Base-by-base conservation (phyloP, 768 basidiomycete species). In the Hericium coralloides region DNA sequence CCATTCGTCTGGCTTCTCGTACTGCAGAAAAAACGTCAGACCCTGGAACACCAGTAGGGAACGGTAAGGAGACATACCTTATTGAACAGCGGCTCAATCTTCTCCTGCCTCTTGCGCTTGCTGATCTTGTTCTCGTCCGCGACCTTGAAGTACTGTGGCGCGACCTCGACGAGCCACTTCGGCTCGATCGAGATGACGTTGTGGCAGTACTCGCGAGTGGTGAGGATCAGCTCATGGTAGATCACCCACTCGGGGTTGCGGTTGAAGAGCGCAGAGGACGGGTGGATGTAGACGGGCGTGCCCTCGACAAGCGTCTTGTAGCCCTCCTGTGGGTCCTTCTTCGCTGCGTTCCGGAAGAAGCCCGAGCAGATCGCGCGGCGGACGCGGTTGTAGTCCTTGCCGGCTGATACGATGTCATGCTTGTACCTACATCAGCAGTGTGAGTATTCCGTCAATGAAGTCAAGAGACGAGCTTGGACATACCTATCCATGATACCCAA, bases 201-300 rank as follows among this genome's bases (percentile, higher is more conserved):
- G 65, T 91, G 87, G 69, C 87, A 91, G 67, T 91, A 97, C 72
- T 93, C 91, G 65, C 94, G 83, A n/a, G 97, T 97, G 12, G 97
- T 98, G 60, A 98, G 76, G 54, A 98, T 87, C 65, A 99, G 70
- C 69, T 98, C 97, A 69, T 99, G 92, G 73, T 99, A 95, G 49
- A 95, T 85, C 41, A 91, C 74, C 92, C 94, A 97, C 71, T 98
- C 95, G 0, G 97, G 97, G 39, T 89, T 87, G 39, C 95, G 85
- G 68, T 99, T 98, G 80, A 98, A 99, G 18, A 99, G 76, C 5
- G 94, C 90, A 2, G 93, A 95, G 2, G 95, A 95, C 0, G 94
- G 97, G 72, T 99, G 97, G 55, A 99, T 93, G 71, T 95, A 98
- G 52, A 99, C 95, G 0, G 95, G 97, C n/a, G 97, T 98, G 37